Conservation (phyloP, 257 asterid species). For the Echites panduratus region DNA sequence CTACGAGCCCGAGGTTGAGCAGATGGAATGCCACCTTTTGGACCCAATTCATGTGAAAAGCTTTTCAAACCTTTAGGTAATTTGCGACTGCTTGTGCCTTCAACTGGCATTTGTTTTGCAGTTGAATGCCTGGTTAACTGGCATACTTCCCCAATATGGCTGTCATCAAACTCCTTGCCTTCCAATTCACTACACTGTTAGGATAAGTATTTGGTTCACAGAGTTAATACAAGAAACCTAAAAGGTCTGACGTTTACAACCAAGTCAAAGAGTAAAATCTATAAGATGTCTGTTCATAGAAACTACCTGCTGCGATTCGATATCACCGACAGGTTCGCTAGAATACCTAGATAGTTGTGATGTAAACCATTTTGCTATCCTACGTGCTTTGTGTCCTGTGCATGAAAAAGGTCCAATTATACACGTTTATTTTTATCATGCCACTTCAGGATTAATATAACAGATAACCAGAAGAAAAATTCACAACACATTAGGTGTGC, state of each 20-base stretch:
- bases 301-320: slow-evolving; percentile 38
- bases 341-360: slow-evolving; percentile 62
- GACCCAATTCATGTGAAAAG: slow-evolving; percentile 92
- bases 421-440: background rate
- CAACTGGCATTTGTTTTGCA: slow-evolving; percentile 37
- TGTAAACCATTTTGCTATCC: slow-evolving; percentile 74
- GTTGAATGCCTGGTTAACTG: slow-evolving; percentile 39
- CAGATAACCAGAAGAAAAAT: background rate
- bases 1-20: slow-evolving; percentile 75
- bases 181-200: slow-evolving; percentile 48
- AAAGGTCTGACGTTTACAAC: background rate
- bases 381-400: slow-evolving; percentile 71
- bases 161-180: slow-evolving; percentile 38
- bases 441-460: background rate
- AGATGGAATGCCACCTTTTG: slow-evolving; percentile 65
- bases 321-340: slow-evolving; percentile 41
- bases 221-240: slow-evolving; percentile 1
- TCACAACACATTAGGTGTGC: background rate
- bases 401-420: slow-evolving; percentile 1
- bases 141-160: slow-evolving; percentile 36
- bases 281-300: slow-evolving; percentile 17
- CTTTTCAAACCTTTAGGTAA: slow-evolving; percentile 60
- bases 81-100: slow-evolving; percentile 24
- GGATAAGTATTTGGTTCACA: slow-evolving; percentile 17
- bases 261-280: background rate